These are phyloP conservation scores for Primulina eburnea DNA, from an alignment of 257 asterid species.

Conservation along the genomic window DNA sequence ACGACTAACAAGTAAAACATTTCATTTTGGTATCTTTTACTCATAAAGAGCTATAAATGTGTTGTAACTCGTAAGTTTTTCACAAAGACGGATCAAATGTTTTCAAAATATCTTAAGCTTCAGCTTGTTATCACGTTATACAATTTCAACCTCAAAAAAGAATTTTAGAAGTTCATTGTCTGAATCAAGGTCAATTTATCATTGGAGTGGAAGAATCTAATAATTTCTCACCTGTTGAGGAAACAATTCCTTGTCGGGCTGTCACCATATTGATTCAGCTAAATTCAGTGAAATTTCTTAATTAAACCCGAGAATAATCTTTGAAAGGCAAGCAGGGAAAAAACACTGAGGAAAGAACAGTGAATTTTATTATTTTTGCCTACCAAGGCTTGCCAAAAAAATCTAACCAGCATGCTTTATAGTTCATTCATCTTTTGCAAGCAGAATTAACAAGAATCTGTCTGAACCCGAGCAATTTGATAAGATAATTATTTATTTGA, in stretches of 20 bases:
- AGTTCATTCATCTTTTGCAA: neutral
- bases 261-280: neutral
- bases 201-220: no score
- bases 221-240: neutral
- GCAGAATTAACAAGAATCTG: neutral
- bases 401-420: neutral
- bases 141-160: neutral
- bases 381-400: neutral
- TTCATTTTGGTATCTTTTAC: neutral
- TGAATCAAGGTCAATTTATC: neutral
- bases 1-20: neutral
- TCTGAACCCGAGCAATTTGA: neutral
- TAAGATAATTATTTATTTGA: neutral
- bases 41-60: neutral
- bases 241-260: slow-evolving; percentile 9
- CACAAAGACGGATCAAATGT: neutral
- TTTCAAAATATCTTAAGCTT: neutral
- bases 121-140: neutral
- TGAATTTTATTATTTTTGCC: neutral
- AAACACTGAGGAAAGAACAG: neutral
- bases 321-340: neutral
- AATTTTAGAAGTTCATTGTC: neutral
- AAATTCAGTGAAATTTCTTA: slow-evolving; percentile 2
- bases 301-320: neutral
- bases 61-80: neutral